Base-by-base conservation (phyloP, 2,329 filamentous ascomycete genomes). In the Berkeleyomyces rouxiae region DNA sequence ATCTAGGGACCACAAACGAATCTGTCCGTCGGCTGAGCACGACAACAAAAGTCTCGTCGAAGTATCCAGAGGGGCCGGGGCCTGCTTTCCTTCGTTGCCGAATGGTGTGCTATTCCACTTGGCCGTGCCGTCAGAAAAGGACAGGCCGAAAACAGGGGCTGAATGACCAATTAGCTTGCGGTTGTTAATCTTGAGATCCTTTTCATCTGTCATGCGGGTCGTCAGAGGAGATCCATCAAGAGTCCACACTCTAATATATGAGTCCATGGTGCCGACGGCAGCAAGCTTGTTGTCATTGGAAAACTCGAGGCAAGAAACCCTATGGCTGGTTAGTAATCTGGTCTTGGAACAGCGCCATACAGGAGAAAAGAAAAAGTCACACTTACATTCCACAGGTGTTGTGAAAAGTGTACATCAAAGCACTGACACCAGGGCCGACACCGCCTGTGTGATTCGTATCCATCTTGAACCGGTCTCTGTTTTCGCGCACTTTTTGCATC, bases 331-430 rank as follows among this genome's bases (percentile, higher is more conserved):
- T 64, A 72, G 67, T 62, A 59, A n/a, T 46, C 6, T 40, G n/a
- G 7, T 3, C n/a, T 9, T 36, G 39, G 33, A 55, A 9, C 42
- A 51, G 31, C 7, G 13, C 47, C 9, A 11, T 4, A 53, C 33
- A 5, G 13, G 3, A 39, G 4, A 51, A n/a, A 3, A 46, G 6
- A n/a, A 53, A n/a, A 49, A 9, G 11, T 23, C n/a, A 36, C 13
- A 72, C 82, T 77, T 75, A 91, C 89, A 84, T 87, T 73, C 95
- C 90, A 66, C 90, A 85, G 0, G 89, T 95, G 73, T 99, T 99
- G 77, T 99, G 93, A 70, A 97, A 96, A 0, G 93, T 99, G 72
- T 95, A 96, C 88, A 97, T 97, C 77, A 89, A 93, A 33, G 95
- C 86, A 69, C 90, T 95, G 65, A 96, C 79, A 36, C 85, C 85